Evolutionary conservation across 495 filamentous ascomycete genomes (phyloP).

Genomic region (Gamarada debralockiae): DNA sequence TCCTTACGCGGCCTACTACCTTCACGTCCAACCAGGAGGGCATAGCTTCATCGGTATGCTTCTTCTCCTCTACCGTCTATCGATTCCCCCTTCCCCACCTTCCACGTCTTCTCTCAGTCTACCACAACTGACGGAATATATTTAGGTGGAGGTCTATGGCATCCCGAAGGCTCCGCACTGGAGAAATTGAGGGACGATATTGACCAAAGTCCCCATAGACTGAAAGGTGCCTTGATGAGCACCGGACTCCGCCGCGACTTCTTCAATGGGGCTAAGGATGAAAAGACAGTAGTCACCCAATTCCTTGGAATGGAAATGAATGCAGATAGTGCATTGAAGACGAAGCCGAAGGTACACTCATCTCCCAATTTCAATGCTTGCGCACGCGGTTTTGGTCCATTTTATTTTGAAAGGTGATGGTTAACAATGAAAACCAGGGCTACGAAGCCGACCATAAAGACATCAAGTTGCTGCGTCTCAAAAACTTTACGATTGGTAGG

Average conservation of each 20-base stretch:
- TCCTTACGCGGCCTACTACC: slow-evolving; percentile 81
- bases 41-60: slow-evolving; percentile 57
- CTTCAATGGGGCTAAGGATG: slow-evolving; percentile 52
- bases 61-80: too few relatives aligned
- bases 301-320: slow-evolving; percentile 58
- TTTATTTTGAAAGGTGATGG: background rate
- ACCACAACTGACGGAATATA: background rate
- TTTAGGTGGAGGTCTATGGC: slow-evolving; percentile 74
- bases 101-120: background rate
- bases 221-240: slow-evolving; percentile 61
- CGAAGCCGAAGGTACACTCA: slow-evolving; percentile 70
- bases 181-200: slow-evolving; percentile 66
- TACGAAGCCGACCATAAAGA: slow-evolving; percentile 69
- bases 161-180: slow-evolving; percentile 60
- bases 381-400: too few relatives aligned
- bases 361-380: background rate
- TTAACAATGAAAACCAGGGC: slow-evolving; percentile 43
- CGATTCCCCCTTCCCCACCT: background rate
- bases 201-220: slow-evolving; percentile 60
- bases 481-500: slow-evolving; percentile 64
- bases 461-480: slow-evolving; percentile 70
- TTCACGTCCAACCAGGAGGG: slow-evolving; percentile 56
- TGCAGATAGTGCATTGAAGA: slow-evolving; percentile 71
- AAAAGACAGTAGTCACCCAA: slow-evolving; percentile 58
- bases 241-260: slow-evolving; percentile 56